A percentile compares a stretch with the other conserved stretches of the same genome.
Evolutionary conservation across 1,284 basidiomycete genomes (phyloP).

Genomic region (Hymenochaete sp.): DNA sequence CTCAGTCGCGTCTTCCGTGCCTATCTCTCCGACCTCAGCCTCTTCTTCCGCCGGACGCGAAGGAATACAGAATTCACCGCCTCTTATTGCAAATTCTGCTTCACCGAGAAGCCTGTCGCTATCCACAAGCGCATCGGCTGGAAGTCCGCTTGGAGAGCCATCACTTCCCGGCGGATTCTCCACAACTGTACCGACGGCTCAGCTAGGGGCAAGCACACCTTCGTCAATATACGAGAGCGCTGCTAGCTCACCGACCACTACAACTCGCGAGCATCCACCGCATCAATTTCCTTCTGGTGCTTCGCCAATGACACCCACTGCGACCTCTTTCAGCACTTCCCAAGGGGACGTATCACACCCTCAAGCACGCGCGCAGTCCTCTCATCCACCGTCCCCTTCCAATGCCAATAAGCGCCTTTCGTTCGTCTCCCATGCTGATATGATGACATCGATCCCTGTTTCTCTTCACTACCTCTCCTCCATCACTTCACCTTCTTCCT

Average conservation of each 20-base stretch:
- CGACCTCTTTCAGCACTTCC: conserved; percentile 6
- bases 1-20: conserved; percentile 13
- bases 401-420: conserved; percentile 59
- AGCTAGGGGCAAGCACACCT: conserved; percentile 17
- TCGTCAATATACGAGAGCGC: conserved; percentile 19
- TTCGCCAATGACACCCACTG: conserved; percentile 8
- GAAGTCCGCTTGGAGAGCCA: neutral
- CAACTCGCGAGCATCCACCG: conserved; percentile 23
- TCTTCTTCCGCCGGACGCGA: conserved; percentile 8
- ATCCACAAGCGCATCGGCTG: conserved; percentile 10
- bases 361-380: conserved; percentile 21
- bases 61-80: conserved; percentile 10
- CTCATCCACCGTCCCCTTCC: conserved; percentile 50
- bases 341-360: conserved; percentile 14
- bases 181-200: neutral
- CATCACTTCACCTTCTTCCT: conserved; percentile 51
- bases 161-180: conserved; percentile 8
- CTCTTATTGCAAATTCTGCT: neutral
- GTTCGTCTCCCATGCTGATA: conserved; percentile 79
- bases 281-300: conserved; percentile 18
- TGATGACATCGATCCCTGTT: conserved; percentile 67
- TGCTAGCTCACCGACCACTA: conserved; percentile 19
- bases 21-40: conserved; percentile 5
- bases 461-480: conserved; percentile 62
- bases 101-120: conserved; percentile 5